Percentiles rank a stretch among this genome's conserved stretches.
phyloP scores from a whole-genome alignment of 169 alveolate species.

The Plasmodium knowlesi region DNA sequence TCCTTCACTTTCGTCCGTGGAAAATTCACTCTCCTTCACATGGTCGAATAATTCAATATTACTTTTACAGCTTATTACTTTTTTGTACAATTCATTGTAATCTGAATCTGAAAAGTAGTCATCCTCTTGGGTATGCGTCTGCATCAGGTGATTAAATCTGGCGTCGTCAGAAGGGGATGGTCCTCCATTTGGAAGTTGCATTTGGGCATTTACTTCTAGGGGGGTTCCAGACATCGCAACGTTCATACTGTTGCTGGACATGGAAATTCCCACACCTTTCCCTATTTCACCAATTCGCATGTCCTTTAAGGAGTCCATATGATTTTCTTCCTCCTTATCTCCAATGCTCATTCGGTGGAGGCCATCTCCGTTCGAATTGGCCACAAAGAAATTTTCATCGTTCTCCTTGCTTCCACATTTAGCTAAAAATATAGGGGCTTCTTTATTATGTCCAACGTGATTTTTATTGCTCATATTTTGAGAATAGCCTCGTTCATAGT shows the following conservation, averaged over 20 bases:
- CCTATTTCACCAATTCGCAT: neutral
- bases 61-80: neutral
- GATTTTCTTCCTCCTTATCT: neutral
- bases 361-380: neutral
- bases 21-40: constrained; percentile 7
- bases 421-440: neutral
- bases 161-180: neutral
- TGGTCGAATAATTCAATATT: constrained; percentile 7
- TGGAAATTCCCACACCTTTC: neutral
- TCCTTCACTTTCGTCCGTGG: constrained; percentile 74
- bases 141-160: neutral
- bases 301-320: neutral
- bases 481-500: neutral
- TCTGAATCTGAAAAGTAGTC: constrained; percentile 29
- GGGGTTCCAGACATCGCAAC: neutral
- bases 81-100: constrained; percentile 26
- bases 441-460: neutral
- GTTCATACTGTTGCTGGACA: neutral
- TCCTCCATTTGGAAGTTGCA: neutral
- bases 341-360: neutral
- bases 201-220: neutral
- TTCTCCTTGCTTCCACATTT: neutral
- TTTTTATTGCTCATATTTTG: neutral
- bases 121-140: neutral
- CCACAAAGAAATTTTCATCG: neutral